Evolutionary conservation across 2,329 filamentous ascomycete genomes (phyloP).

Genomic region (Fusarium lateritium): DNA sequence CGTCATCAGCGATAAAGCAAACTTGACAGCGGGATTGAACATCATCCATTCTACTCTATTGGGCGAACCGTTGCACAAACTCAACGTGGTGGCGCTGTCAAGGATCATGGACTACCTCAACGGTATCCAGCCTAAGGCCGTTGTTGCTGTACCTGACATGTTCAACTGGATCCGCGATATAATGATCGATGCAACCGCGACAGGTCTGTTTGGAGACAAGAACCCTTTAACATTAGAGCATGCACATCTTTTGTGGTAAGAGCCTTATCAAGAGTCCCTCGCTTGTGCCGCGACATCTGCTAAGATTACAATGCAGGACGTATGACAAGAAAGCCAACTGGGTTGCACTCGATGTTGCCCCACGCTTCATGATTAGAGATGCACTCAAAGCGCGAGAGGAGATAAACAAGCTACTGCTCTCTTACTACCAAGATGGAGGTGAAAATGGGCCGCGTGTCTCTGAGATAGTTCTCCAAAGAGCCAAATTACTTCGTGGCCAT

Average conservation of each 20-base stretch:
- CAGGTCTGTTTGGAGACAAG: slow-evolving; percentile 59
- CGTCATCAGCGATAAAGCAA: neutral
- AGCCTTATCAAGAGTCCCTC: fast-evolving
- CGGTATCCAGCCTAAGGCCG: neutral
- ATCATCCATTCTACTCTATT: slow-evolving; percentile 23
- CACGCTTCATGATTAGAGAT: neutral
- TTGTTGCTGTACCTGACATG: slow-evolving; percentile 49
- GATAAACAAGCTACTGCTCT: slow-evolving; percentile 45
- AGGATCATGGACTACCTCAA: slow-evolving; percentile 11
- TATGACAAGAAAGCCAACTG: slow-evolving; percentile 18
- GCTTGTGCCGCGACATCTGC: neutral
- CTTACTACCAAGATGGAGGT: slow-evolving; percentile 50
- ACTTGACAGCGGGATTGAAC: slow-evolving; percentile 10
- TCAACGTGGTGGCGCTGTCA: slow-evolving; percentile 12
- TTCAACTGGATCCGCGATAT: slow-evolving; percentile 57
- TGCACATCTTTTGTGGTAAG: slow-evolving; percentile 57
- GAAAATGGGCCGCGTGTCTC: slow-evolving; percentile 50
- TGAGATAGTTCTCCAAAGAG: slow-evolving; percentile 49
- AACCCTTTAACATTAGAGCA: slow-evolving; percentile 55
- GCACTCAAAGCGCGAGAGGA: slow-evolving; percentile 46
- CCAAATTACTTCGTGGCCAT: slow-evolving; percentile 46
- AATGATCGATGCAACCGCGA: slow-evolving; percentile 56
- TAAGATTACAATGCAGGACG: neutral
- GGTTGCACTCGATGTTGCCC: slow-evolving; percentile 16
- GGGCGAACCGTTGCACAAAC: slow-evolving; percentile 27